Evolutionary conservation across 306 rosid species (phyloP), one percentile per base, ranked within the genome.

Genomic region (Luffa aegyptiaca): DNA sequence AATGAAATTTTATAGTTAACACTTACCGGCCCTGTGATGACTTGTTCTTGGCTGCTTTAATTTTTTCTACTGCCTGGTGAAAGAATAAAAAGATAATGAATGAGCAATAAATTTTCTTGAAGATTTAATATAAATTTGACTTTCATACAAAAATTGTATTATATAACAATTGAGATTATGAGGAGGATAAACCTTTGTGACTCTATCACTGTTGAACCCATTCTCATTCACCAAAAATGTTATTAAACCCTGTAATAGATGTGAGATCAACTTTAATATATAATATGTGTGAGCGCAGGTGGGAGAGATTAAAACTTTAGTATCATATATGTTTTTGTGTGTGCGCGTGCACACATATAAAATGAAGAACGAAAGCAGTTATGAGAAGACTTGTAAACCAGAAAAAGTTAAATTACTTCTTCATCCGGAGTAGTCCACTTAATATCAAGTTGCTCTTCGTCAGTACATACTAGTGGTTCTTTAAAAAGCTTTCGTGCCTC

Each of bases 391-490:
- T 44, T 82, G 35, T 77, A 53, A 82, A 90, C 45, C 12, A 48
- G 21, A 77, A 57, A 52, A 35, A 77, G 17, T 36, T 76, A 31
- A 79, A 51, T 81, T 90, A 95, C 98, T 78, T 92, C 97, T 87
- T 91, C 97, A 87, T 95, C 97, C 61, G 98, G 98, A 73, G 93
- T 84, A 84, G 90, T 84, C 97, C 98, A 95, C 88, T 92, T 95
- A 73, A 92, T 82, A 78, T 95, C 93, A 76, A 86, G 89, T 82
- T 90, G 90, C 62, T 90, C 91, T 37, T 88, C 97, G 55, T 86
- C 92, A 78, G 81, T 89, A 80, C 81, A 49, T 82, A 92, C 98
- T 14, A 73, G 4, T 20, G 98, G 98, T 83, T 91, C 97, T 83
- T 90, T 92, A 81, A 95, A 95, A 83, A 95, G 98, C 78, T 45